Evolutionary conservation across 768 basidiomycete species (phyloP).

Genomic region (Coprinopsis cinerea): DNA sequence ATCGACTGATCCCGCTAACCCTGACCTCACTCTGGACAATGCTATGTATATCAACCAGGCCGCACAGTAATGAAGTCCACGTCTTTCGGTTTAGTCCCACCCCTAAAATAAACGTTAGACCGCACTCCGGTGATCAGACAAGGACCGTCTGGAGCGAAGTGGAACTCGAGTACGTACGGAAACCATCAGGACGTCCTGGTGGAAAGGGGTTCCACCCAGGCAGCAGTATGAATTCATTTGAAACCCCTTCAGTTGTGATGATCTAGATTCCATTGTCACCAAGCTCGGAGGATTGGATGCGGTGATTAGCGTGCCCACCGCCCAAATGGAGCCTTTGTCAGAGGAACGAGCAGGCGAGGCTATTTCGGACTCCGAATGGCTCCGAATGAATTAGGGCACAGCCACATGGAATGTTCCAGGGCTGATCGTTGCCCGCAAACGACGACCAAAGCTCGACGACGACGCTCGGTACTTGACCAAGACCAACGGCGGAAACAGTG

Average conservation of each 20-base stretch:
- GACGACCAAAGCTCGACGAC: background rate
- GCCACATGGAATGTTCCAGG: slow-evolving; percentile 1
- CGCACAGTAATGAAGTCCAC: background rate
- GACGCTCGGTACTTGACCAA: background rate
- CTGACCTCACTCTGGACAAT: no score
- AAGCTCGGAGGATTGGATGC: background rate
- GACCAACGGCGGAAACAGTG: background rate
- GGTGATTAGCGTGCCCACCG: no score
- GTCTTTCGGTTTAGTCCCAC: background rate
- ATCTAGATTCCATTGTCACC: no score
- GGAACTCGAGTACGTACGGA: background rate
- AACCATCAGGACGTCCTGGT: background rate
- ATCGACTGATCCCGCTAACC: no score
- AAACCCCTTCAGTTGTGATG: background rate
- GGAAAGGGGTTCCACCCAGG: background rate
- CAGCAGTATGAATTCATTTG: background rate
- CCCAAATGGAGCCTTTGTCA: no score
- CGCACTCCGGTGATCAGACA: background rate
- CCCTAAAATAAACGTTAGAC: background rate
- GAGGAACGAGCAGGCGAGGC: background rate
- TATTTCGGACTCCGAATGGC: slow-evolving; percentile 19
- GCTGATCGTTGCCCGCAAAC: background rate
- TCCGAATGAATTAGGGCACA: slow-evolving; percentile 14
- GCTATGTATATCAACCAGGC: background rate
- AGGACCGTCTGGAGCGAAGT: background rate